These are phyloP conservation scores for Flaveria trinervia DNA, from an alignment of 129 eudicot species.

Conservation along the genomic window DNA sequence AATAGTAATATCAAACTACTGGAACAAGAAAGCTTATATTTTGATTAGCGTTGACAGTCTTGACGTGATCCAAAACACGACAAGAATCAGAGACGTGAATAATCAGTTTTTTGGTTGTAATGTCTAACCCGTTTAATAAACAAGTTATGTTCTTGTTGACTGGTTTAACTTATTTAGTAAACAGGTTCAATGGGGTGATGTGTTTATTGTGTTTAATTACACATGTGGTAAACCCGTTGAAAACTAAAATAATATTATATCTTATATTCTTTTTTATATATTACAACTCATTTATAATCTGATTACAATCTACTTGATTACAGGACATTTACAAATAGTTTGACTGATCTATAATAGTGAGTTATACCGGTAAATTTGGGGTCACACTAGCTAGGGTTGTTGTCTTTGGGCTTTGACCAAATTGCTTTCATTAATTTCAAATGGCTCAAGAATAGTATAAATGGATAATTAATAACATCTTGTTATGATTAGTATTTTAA, in stretches of 20 bases:
- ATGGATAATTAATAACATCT: neutral
- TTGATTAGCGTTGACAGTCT: neutral
- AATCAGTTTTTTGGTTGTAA: neutral
- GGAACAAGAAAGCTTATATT: neutral
- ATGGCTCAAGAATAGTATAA: neutral
- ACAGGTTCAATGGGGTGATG: neutral
- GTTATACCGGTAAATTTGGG: neutral
- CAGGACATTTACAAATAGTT: neutral
- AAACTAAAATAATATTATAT: neutral
- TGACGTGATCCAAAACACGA: too few relatives aligned
- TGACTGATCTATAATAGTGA: neutral
- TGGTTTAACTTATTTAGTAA: neutral
- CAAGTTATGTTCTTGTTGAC: neutral
- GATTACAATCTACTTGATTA: too few relatives aligned
- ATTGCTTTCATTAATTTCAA: neutral
- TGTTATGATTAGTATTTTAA: neutral
- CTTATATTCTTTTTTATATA: slow-evolving; percentile 51
- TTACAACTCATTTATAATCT: slow-evolving; percentile 23
- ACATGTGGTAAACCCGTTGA: neutral
- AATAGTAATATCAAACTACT: too few relatives aligned
- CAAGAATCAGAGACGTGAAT: neutral
- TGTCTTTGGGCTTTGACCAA: neutral
- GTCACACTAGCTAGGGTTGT: neutral
- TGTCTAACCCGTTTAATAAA: neutral
- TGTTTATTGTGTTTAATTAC: neutral